phyloP scores from a whole-genome alignment of 768 basidiomycete species.

The Boletellus ananas region DNA sequence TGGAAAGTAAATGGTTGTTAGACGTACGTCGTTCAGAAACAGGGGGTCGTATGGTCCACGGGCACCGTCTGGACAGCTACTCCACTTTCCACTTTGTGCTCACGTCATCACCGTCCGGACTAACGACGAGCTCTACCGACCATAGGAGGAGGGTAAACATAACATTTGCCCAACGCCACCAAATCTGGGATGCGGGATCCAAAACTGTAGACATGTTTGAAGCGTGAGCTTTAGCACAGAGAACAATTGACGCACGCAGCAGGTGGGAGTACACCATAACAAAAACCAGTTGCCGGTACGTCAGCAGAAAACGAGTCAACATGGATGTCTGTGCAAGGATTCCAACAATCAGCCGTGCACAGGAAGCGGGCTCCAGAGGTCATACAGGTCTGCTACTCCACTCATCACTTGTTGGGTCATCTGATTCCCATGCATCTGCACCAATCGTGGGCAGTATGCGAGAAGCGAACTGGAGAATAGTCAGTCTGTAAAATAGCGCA shows the following conservation, averaged over 20 bases:
- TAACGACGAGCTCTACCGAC: constrained; percentile 77
- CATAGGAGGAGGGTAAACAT: constrained; percentile 82
- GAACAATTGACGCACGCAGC: constrained; percentile 51
- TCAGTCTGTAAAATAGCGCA: constrained; percentile 75
- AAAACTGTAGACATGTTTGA: constrained; percentile 48
- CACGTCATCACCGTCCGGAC: constrained; percentile 66
- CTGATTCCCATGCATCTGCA: constrained; percentile 72
- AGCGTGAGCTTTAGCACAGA: constrained; percentile 1
- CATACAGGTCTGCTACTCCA: constrained; percentile 72
- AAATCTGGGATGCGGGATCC: constrained; percentile 86
- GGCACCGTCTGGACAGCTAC: constrained; percentile 12
- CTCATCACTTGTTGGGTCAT: constrained; percentile 55
- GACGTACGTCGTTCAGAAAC: constrained; percentile 3
- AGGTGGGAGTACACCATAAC: constrained; percentile 86
- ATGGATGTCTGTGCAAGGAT: constrained; percentile 58
- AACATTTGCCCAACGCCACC: constrained; percentile 92
- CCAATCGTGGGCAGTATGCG: constrained; percentile 83
- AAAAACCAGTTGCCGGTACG: constrained; percentile 81
- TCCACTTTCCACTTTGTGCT: constrained; percentile 80
- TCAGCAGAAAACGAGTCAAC: constrained; percentile 68
- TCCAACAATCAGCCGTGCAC: constrained; percentile 8
- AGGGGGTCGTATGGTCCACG: constrained; percentile 4
- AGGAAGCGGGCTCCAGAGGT: not conserved
- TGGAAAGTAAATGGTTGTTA: constrained; percentile 61
- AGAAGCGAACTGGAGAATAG: constrained; percentile 77